A percentile compares a stretch with the other conserved stretches of the same genome.
Evolutionary conservation across 768 basidiomycete species (phyloP).

Genomic region (Boletales sp.): DNA sequence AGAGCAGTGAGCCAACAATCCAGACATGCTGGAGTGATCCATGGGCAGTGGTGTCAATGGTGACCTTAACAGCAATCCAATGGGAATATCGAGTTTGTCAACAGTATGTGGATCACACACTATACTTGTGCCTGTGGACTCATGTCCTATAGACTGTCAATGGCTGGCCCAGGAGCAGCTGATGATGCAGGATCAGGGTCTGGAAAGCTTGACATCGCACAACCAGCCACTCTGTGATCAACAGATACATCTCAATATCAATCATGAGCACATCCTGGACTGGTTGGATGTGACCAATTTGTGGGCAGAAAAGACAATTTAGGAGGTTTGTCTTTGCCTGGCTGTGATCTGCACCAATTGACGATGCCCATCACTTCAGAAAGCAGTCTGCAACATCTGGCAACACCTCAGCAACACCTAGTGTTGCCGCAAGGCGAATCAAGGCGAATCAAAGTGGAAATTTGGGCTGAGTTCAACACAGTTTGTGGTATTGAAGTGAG

Average conservation of each 20-base stretch:
- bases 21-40: slow-evolving; percentile 57
- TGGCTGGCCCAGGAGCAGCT: slow-evolving; percentile 70
- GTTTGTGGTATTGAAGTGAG: no score
- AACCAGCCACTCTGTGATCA: slow-evolving; percentile 73
- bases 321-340: slow-evolving; percentile 59
- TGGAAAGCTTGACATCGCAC: slow-evolving; percentile 63
- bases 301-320: slow-evolving; percentile 47
- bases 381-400: no score
- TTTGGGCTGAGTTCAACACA: no score
- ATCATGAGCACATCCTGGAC: slow-evolving; percentile 64
- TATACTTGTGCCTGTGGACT: not conserved
- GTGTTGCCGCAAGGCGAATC: no score
- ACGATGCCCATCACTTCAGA: slow-evolving; percentile 34
- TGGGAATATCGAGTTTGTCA: slow-evolving; percentile 74
- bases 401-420: no score
- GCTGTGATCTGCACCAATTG: not conserved
- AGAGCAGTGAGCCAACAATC: slow-evolving; percentile 59
- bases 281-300: slow-evolving; percentile 69
- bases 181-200: slow-evolving; percentile 55
- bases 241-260: slow-evolving; percentile 70
- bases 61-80: slow-evolving; percentile 51
- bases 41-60: slow-evolving; percentile 27
- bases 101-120: slow-evolving; percentile 48
- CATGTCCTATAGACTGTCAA: slow-evolving; percentile 48
- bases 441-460: no score